Conservation (phyloP, 768 basidiomycete genomes). For the Tricholoma terreum region DNA sequence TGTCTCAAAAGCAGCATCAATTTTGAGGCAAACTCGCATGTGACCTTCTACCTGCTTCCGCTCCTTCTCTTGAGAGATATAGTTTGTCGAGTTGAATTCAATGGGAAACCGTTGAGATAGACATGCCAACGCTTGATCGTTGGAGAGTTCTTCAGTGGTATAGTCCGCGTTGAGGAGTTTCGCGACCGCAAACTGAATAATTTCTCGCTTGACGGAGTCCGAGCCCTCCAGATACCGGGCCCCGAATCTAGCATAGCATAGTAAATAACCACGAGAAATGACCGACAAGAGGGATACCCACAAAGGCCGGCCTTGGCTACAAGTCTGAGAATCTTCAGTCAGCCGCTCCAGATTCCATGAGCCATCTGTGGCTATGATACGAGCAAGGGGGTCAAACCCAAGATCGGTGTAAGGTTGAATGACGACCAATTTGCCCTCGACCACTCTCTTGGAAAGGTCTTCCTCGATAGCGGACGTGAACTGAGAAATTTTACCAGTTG, state of each 20-base stretch:
- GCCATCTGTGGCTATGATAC: slow-evolving; percentile 3
- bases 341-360: slow-evolving; percentile 13
- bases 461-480: slow-evolving; percentile 6
- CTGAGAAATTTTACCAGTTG: too few relatives aligned
- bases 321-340: slow-evolving; percentile 14
- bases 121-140: slow-evolving; percentile 10
- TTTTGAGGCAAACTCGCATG: too few relatives aligned
- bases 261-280: neutral
- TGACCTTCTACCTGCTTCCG: slow-evolving; percentile 27
- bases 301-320: slow-evolving; percentile 25
- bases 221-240: neutral
- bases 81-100: slow-evolving; percentile 23
- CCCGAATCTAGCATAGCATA: neutral
- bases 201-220: slow-evolving; percentile 2
- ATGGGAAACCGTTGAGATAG: slow-evolving; percentile 26
- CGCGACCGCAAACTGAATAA: slow-evolving; percentile 13
- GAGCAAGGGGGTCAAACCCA: slow-evolving; percentile 20
- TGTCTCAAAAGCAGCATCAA: too few relatives aligned
- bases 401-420: too few relatives aligned
- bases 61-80: too few relatives aligned
- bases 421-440: too few relatives aligned
- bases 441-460: slow-evolving; percentile 7
- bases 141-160: slow-evolving; percentile 3
- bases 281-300: slow-evolving; percentile 11
- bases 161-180: slow-evolving; percentile 13